Percentiles rank a stretch among this genome's conserved stretches.
phyloP scores from a whole-genome alignment of 208 protist species.

The Endotrypanum monterogeii region DNA sequence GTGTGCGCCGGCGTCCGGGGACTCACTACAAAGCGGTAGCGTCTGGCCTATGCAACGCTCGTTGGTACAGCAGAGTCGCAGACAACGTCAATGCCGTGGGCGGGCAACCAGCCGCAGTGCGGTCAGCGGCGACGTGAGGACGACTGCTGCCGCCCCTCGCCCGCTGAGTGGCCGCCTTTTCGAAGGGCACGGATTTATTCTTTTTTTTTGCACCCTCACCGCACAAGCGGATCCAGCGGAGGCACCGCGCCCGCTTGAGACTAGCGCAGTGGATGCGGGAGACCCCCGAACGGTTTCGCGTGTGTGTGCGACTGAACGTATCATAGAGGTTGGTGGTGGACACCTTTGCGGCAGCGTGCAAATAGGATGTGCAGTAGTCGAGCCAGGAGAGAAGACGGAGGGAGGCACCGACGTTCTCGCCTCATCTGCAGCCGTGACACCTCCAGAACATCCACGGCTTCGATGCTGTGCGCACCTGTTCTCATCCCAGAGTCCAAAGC shows the following conservation, averaged over 20 bases:
- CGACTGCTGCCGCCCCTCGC: not conserved
- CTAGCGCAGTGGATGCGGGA: not conserved
- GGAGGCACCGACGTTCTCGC: not conserved
- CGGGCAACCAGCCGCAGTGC: not conserved
- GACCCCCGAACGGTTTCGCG: not conserved
- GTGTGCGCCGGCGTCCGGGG: not conserved
- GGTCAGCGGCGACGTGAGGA: not conserved
- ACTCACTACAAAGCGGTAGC: not conserved
- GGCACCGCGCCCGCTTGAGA: not conserved
- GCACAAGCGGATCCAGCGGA: not conserved
- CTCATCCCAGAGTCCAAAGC: not conserved
- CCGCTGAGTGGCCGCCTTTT: not conserved
- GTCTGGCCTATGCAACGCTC: conserved; percentile 2
- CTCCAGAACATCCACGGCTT: not conserved
- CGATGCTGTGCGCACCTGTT: not conserved
- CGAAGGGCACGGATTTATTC: not conserved
- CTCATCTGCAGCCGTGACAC: not conserved
- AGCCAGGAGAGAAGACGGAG: not conserved
- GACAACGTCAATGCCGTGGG: conserved; percentile 13
- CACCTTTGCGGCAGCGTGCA: not conserved
- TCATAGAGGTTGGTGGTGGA: conserved; percentile 11
- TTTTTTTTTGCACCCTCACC: not conserved
- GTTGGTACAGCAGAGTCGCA: conserved; percentile 23
- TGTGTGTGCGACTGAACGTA: conserved; percentile 2
- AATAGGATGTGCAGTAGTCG: not conserved